Base-by-base conservation (phyloP, 139 green algal genomes). In the Closterium sp. region DNA sequence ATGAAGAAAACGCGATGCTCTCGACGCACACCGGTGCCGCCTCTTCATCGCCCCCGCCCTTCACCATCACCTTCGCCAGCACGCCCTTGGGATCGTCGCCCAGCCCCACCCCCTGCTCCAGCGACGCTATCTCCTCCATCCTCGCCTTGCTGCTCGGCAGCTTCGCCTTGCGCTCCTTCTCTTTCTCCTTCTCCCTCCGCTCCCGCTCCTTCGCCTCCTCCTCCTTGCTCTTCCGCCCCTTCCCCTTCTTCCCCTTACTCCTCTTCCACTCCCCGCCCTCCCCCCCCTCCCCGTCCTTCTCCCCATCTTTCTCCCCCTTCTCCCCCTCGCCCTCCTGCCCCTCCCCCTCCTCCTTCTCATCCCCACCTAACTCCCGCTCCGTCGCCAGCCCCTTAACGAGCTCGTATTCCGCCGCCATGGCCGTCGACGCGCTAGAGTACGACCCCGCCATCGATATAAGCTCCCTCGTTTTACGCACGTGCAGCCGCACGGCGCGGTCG, bases 1-100 rank as follows among this genome's bases (percentile, higher is more conserved):
- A 91, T 23, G 90, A 93, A 7, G 90, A 93, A 66, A 91, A 93
- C 25, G 86, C 66, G 38, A 93, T 91, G 38, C 87, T 93, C n/a
- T 85, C 43, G 23, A 93, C 32, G 88, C 86, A 93, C 19, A 31
- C 43, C 4, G 32, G 43, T 9, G 31, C 87, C 8, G 43, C 43
- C 1, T 90, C 87, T 23, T 69, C n/a, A 23, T 89, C 86, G 0
- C 8, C 81, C 8, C 81, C 30, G 81, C 30, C 81, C 25, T 86
- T 86, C 81, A 33, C n/a, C n/a, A 33, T 33, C 0, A 86, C 30
- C 19, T 34, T 34, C 28, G 87, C 43, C 2, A 86, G 35, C 8
- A 85, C 28, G 33, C 34, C 34, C 36, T 91, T 86, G 12, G 30
- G 21, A 30, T 87, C 28, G 9, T 87, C 34, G 32, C 83, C 89